phyloP scores from a whole-genome alignment of 106 monocot genomes.

The Platanthera zijinensis region DNA sequence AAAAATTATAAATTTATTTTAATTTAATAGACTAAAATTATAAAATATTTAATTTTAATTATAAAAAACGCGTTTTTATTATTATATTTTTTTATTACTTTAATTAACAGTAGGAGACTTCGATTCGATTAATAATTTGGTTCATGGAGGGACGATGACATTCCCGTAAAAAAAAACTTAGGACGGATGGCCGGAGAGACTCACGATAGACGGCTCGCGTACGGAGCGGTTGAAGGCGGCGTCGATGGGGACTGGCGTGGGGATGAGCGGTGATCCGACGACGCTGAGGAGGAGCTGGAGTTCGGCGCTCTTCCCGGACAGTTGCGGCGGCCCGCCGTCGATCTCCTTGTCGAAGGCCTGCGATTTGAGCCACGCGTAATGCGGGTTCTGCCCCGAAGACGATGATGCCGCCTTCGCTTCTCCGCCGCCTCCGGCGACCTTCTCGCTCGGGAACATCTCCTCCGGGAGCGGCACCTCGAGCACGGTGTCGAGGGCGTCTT shows the following conservation, averaged over 20 bases:
- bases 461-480: slow-evolving; percentile 91
- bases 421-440: not conserved
- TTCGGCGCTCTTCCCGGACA: slow-evolving; percentile 52
- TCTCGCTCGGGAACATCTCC: slow-evolving; percentile 50
- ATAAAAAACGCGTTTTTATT: too few relatives aligned
- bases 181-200: not conserved
- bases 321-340: slow-evolving; percentile 5
- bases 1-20: too few relatives aligned
- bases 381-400: slow-evolving; percentile 22
- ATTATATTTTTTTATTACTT: too few relatives aligned
- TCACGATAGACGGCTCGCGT: slow-evolving; percentile 74
- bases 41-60: too few relatives aligned
- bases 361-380: slow-evolving; percentile 48
- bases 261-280: slow-evolving; percentile 78
- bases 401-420: not conserved
- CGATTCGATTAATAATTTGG: too few relatives aligned
- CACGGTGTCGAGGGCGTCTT: slow-evolving; percentile 77
- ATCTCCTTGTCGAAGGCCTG: slow-evolving; percentile 39
- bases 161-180: too few relatives aligned
- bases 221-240: slow-evolving; percentile 55
- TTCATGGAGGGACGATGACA: too few relatives aligned
- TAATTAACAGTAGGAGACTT: too few relatives aligned
- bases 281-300: slow-evolving; percentile 78
- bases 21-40: too few relatives aligned
- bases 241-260: slow-evolving; percentile 64